Conservation (phyloP, 441 rosid genomes). For the Kokia cookei region DNA sequence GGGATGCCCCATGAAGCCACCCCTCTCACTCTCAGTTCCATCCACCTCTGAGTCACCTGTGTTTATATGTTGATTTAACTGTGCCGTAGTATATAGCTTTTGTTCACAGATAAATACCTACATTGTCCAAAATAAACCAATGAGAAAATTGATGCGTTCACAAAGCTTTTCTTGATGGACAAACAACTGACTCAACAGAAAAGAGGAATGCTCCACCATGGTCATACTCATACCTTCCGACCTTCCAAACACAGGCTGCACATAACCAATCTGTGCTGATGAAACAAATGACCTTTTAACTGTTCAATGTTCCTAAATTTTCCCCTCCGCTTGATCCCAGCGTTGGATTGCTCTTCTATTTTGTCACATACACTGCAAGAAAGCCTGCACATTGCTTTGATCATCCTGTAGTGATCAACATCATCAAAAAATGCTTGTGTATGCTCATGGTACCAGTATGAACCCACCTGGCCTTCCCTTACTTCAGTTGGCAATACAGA, state of each 20-base stretch:
- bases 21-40: slow-evolving; percentile 93
- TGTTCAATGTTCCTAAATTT: slow-evolving; percentile 80
- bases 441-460: slow-evolving; percentile 85
- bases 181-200: neutral
- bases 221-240: slow-evolving; percentile 55
- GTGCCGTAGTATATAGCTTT: slow-evolving; percentile 71
- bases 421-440: slow-evolving; percentile 87
- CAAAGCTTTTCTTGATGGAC: neutral
- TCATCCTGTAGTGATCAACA: slow-evolving; percentile 82
- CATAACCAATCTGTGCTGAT: slow-evolving; percentile 72
- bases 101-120: slow-evolving; percentile 93
- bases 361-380: slow-evolving; percentile 83
- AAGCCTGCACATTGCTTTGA: slow-evolving; percentile 95
- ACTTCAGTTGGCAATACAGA: slow-evolving; percentile 68
- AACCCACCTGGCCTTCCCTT: slow-evolving; percentile 67
- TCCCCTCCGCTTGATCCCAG: slow-evolving; percentile 47
- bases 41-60: slow-evolving; percentile 94
- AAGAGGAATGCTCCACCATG: neutral
- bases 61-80: slow-evolving; percentile 70
- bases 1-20: slow-evolving; percentile 96
- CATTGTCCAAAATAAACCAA: slow-evolving; percentile 9
- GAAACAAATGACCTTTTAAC: slow-evolving; percentile 87
- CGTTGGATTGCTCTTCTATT: slow-evolving; percentile 51
- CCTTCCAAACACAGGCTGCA: slow-evolving; percentile 91
- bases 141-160: neutral